These are phyloP conservation scores for Termitomyces heimii DNA, from an alignment of 768 basidiomycete species.

Conservation along the genomic window DNA sequence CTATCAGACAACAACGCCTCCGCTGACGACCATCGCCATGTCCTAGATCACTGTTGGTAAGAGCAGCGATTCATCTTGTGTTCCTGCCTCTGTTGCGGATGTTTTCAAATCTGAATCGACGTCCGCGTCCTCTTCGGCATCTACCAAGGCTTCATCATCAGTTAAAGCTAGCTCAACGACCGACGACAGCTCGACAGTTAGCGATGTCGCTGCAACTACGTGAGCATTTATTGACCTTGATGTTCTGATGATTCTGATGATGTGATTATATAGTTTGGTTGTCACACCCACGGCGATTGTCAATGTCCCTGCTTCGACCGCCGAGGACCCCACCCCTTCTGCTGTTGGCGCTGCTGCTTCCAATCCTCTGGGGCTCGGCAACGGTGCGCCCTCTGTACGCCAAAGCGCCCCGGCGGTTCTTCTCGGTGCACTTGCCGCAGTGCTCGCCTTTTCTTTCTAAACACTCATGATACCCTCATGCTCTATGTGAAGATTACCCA, in stretches of 20 bases:
- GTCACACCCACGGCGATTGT: conserved; percentile 15
- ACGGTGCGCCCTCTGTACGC: conserved; percentile 27
- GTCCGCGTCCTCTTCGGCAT: conserved; percentile 11
- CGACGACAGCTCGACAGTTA: conserved; percentile 7
- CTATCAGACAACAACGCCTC: conserved; percentile 5
- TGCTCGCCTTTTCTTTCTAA: conserved; percentile 28
- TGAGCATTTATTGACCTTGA: conserved; percentile 1
- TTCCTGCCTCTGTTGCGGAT: conserved; percentile 14
- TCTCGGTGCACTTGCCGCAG: conserved; percentile 34
- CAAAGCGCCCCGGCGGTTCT: conserved; percentile 36
- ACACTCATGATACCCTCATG: conserved; percentile 23
- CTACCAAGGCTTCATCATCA: conserved; percentile 6
- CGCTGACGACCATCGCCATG: conserved; percentile 1
- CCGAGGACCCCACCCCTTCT: conserved; percentile 4
- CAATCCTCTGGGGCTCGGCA: conserved; percentile 23
- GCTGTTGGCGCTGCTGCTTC: conserved; percentile 38
- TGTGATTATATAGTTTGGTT: conserved; percentile 15
- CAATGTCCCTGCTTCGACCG: conserved; percentile 3
- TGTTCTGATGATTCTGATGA: neutral
- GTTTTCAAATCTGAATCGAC: conserved; percentile 9
- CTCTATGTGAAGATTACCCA: conserved; percentile 9
- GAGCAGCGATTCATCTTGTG: conserved; percentile 34
- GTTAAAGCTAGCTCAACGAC: neutral
- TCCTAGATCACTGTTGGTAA: conserved; percentile 32
- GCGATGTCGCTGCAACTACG: conserved; percentile 12